Evolutionary conservation across 1,284 basidiomycete species (phyloP).

Genomic region (Tremellales sp.): DNA sequence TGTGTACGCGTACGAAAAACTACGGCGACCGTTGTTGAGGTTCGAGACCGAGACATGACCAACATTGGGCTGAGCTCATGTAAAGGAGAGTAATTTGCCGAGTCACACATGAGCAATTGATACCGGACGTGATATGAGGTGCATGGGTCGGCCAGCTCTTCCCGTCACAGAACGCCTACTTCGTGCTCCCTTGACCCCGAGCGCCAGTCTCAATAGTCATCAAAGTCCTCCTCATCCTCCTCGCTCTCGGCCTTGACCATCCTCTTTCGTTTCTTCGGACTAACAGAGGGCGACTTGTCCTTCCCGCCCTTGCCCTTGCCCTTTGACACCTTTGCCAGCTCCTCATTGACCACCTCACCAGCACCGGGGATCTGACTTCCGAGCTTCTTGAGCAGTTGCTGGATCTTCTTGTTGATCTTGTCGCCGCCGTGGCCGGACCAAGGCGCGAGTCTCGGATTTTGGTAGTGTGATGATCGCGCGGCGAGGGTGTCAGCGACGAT

Average conservation of each 20-base stretch:
- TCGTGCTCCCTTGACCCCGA: too few species aligned
- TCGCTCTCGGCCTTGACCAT: not conserved
- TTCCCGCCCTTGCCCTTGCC: not conserved
- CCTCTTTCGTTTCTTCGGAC: not conserved
- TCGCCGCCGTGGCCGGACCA: slow-evolving; percentile 25
- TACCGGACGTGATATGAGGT: too few species aligned
- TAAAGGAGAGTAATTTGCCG: too few species aligned
- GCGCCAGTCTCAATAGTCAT: too few species aligned
- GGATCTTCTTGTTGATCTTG: slow-evolving; percentile 27
- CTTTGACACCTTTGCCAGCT: slow-evolving; percentile 10
- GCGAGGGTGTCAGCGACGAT: slow-evolving; percentile 15
- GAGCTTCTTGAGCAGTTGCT: slow-evolving; percentile 14
- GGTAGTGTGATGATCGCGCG: slow-evolving; percentile 15
- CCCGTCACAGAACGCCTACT: too few species aligned
- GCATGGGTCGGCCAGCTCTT: too few species aligned
- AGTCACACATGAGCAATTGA: too few species aligned
- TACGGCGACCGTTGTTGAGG: too few species aligned
- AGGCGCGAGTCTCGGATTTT: slow-evolving; percentile 10
- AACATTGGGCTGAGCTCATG: too few species aligned
- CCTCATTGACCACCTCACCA: slow-evolving; percentile 10
- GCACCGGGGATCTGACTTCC: slow-evolving; percentile 1
- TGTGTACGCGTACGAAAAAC: too few species aligned
- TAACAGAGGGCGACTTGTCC: not conserved
- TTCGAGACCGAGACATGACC: too few species aligned
- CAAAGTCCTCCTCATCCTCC: not conserved